Evolutionary conservation across 1,284 basidiomycete genomes (phyloP).

Genomic region (Irpex sp.): DNA sequence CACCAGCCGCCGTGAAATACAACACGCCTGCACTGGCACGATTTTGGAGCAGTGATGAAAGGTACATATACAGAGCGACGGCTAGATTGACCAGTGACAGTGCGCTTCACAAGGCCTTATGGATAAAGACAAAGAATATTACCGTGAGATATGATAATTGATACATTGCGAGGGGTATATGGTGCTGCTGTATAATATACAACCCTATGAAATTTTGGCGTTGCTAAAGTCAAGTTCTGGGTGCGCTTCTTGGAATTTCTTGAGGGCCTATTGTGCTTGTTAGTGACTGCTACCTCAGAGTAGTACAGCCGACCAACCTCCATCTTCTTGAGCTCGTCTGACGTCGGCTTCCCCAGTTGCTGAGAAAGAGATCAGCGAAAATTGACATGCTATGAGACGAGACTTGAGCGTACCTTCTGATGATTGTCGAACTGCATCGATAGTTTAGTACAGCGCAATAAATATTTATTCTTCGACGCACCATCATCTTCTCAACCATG

Average conservation of each 20-base stretch:
- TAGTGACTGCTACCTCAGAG: not conserved
- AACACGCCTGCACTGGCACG: too few species aligned
- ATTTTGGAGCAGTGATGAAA: too few species aligned
- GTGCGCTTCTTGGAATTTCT: conserved; percentile 87
- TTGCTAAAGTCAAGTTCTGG: conserved; percentile 95
- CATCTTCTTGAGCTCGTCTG: conserved; percentile 86
- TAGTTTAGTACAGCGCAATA: conserved; percentile 3
- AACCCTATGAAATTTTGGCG: conserved; percentile 71
- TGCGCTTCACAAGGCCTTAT: not conserved
- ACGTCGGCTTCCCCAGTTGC: conserved; percentile 95
- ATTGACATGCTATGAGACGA: too few species aligned
- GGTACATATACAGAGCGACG: too few species aligned
- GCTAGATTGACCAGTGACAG: not conserved
- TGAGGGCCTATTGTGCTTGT: conserved; percentile 54
- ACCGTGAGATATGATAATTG: not conserved
- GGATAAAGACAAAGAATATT: not conserved
- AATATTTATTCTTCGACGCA: conserved; percentile 36
- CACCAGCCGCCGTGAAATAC: too few species aligned
- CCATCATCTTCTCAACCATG: conserved; percentile 99
- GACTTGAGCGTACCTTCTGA: conserved; percentile 67
- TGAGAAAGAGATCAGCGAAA: conserved; percentile 27
- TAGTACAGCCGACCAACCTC: conserved; percentile 51
- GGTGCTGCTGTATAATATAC: not conserved
- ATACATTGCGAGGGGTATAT: not conserved
- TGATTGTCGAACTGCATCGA: conserved; percentile 89